Percentiles rank a stretch among this genome's conserved stretches.
These are phyloP conservation scores for Wakefieldia striispora DNA, from an alignment of 768 basidiomycete genomes.

Conservation along the genomic window DNA sequence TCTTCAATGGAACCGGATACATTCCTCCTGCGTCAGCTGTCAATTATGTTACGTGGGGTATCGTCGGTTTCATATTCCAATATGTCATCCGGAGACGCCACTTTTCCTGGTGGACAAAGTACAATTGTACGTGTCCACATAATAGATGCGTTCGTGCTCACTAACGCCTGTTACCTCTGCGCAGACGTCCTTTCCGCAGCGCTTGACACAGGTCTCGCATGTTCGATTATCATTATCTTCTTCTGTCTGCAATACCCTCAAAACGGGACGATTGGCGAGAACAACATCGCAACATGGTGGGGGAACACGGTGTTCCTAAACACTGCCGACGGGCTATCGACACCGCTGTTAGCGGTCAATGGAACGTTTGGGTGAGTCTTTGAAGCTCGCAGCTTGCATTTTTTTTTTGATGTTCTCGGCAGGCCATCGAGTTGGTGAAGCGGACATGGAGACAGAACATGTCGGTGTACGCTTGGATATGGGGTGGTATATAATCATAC, in stretches of 20 bases:
- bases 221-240: conserved; percentile 56
- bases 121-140: conserved; percentile 30
- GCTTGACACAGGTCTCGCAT: conserved; percentile 65
- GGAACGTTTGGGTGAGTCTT: conserved; percentile 30
- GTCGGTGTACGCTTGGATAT: no score
- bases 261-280: conserved; percentile 57
- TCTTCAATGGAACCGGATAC: conserved; percentile 56
- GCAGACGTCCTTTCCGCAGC: conserved; percentile 67
- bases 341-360: conserved; percentile 11
- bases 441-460: no score
- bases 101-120: conserved; percentile 70
- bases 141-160: neutral
- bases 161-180: neutral
- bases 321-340: conserved; percentile 17
- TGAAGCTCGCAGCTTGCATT: neutral
- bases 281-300: conserved; percentile 65
- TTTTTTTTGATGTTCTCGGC: neutral
- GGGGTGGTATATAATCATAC: no score
- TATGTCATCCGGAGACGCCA: conserved; percentile 58
- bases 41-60: conserved; percentile 68
- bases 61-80: conserved; percentile 68
- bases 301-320: conserved; percentile 49
- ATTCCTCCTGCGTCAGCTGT: conserved; percentile 66
- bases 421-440: conserved; percentile 19
- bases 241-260: conserved; percentile 62